Evolutionary conservation across 2,329 filamentous ascomycete species (phyloP).

Genomic region (Anisogramma anomala): DNA sequence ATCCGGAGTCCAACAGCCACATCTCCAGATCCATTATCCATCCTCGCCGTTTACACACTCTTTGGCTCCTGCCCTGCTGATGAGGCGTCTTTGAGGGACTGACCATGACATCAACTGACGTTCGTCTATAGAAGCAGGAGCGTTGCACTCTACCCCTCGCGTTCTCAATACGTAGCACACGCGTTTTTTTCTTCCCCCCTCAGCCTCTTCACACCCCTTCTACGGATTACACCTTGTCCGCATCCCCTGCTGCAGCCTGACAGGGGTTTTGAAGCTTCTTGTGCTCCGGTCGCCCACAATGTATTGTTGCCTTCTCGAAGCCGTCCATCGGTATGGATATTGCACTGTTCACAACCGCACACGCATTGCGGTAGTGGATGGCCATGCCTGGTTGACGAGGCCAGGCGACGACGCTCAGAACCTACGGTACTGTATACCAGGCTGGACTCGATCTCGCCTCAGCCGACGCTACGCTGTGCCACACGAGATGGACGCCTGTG

Average conservation of each 20-base stretch:
- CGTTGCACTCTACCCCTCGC: too few relatives aligned
- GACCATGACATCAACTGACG: too few relatives aligned
- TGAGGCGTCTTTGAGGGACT: too few relatives aligned
- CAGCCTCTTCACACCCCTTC: neutral
- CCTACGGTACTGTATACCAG: too few relatives aligned
- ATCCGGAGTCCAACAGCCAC: conserved; percentile 7
- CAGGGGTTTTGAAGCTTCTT: conserved; percentile 2
- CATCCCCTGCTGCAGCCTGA: conserved; percentile 4
- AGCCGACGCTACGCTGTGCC: conserved; percentile 1
- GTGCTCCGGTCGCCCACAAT: conserved; percentile 11
- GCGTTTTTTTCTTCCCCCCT: neutral
- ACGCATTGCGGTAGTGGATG: too few relatives aligned
- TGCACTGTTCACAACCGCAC: too few relatives aligned
- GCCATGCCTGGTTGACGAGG: too few relatives aligned
- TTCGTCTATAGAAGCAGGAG: too few relatives aligned
- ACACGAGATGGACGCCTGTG: conserved; percentile 4
- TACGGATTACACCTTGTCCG: too few relatives aligned
- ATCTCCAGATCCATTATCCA: neutral
- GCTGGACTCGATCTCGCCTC: conserved; percentile 5
- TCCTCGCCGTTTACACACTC: neutral
- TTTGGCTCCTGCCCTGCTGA: too few relatives aligned
- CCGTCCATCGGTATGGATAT: neutral
- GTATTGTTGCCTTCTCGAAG: neutral
- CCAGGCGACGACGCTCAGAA: too few relatives aligned
- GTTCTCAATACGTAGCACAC: neutral